Conservation (phyloP, 2,329 filamentous ascomycete genomes). For the Microcyclospora tardicrescens region DNA sequence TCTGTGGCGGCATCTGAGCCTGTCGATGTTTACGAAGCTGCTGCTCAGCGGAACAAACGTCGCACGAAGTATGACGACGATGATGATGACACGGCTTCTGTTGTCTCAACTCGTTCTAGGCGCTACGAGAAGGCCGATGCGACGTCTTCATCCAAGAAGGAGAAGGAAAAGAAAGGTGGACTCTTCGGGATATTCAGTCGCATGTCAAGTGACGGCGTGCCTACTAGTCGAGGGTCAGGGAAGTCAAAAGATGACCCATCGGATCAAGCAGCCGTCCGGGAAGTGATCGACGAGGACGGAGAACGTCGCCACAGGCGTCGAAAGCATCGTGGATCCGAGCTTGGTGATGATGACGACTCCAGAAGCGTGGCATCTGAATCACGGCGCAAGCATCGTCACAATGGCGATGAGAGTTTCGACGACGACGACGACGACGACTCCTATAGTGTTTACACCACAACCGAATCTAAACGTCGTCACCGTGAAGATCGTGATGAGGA, state of each 20-base stretch:
- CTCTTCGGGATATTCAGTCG: slow-evolving; percentile 34
- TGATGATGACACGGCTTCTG: slow-evolving; percentile 30
- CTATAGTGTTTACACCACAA: slow-evolving; percentile 3
- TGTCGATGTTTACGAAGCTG: slow-evolving; percentile 26
- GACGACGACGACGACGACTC: slow-evolving; percentile 12
- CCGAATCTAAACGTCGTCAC: slow-evolving; percentile 13
- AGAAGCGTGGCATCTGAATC: slow-evolving; percentile 14
- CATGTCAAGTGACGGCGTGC: slow-evolving; percentile 27
- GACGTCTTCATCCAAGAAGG: slow-evolving; percentile 16
- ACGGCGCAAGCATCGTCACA: slow-evolving; percentile 8
- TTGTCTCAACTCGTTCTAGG: slow-evolving; percentile 27
- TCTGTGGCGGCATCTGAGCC: slow-evolving; percentile 30
- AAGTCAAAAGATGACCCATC: too few species aligned
- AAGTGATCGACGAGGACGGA: slow-evolving; percentile 24
- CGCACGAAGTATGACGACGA: slow-evolving; percentile 28
- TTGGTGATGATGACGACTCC: slow-evolving; percentile 13
- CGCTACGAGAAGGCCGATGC: slow-evolving; percentile 26
- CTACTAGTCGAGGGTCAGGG: too few species aligned
- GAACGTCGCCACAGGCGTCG: slow-evolving; percentile 32
- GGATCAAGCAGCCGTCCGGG: too few species aligned
- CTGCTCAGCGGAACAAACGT: slow-evolving; percentile 24
- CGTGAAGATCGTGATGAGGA: slow-evolving; percentile 10
- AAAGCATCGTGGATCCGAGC: slow-evolving; percentile 30
- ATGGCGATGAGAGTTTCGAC: slow-evolving; percentile 9
- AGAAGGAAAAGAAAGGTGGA: slow-evolving; percentile 32